These are phyloP conservation scores for Solidago caesia DNA, from an alignment of 129 eudicot species.

Conservation along the genomic window DNA sequence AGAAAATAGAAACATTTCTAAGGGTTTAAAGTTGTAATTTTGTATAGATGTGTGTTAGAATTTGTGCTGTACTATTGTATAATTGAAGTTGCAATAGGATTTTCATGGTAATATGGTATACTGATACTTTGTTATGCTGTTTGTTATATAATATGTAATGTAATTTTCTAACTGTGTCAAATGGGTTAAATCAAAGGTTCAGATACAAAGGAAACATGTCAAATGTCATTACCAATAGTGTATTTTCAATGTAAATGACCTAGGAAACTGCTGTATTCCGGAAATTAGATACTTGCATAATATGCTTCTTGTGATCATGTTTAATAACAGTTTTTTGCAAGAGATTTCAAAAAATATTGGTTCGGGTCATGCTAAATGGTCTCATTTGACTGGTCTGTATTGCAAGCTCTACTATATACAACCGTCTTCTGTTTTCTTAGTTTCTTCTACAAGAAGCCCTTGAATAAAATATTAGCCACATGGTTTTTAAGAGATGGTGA, in stretches of 20 bases:
- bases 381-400: too few species aligned
- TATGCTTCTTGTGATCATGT: too few species aligned
- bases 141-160: background rate
- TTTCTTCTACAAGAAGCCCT: background rate
- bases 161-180: background rate
- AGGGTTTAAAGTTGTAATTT: slow-evolving; percentile 12
- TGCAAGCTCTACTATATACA: too few species aligned
- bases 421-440: too few species aligned
- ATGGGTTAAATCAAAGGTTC: background rate
- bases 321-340: too few species aligned
- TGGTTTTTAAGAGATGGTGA: background rate
- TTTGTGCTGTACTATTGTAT: slow-evolving; percentile 26
- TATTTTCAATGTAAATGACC: background rate
- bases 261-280: too few species aligned
- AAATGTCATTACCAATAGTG: too few species aligned
- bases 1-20: slow-evolving; percentile 19
- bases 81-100: background rate
- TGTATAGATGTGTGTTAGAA: slow-evolving; percentile 23
- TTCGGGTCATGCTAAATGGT: too few species aligned
- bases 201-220: too few species aligned
- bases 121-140: background rate
- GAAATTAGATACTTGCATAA: too few species aligned
- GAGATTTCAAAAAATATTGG: too few species aligned
- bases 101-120: background rate
- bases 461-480: background rate